Base-by-base conservation (phyloP, 805 yeast genomes). In the Wickerhamiella azyma region DNA sequence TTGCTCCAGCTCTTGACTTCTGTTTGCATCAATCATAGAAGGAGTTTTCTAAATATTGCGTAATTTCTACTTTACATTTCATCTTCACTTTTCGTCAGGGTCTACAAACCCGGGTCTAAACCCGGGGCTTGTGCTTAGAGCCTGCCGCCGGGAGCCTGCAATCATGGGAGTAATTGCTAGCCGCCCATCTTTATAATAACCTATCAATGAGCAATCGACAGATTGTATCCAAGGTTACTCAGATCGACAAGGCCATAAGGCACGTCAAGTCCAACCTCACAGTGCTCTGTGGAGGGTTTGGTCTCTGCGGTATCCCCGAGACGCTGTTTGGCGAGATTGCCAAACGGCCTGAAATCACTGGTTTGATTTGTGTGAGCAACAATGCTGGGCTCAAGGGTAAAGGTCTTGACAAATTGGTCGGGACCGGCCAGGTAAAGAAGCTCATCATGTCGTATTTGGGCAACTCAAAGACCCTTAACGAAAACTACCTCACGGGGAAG, bases 1-100 rank as follows among this genome's bases (percentile, higher is more conserved):
- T 11, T 59, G 48, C 49, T 77, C 81, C 14, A 81, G 65, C 54
- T 81, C 88, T 26, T 64, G 52, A 2, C 68, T 77, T 48, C 85
- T 63, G 54, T 74, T 59, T 2, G 56, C 43, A 55, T 79, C 85
- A 2, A 50, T 36, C 47, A 44, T 44, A 3, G n/a, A 14, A 14
- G 24, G 24, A 21, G n/a, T n/a, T 21, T 4, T 21, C 24, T 21
- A 21, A n/a, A 30, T 5, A 30, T 30, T 30, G 33, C 33, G 33
- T 30, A 30, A 30, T 30, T 30, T 14, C 24, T 7, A 21, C 6
- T 21, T 21, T 21, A 21, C 4, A 21, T 21, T 21, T 21, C 24
- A 7, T n/a, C n/a, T n/a, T n/a, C n/a, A n/a, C n/a, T n/a, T n/a
- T n/a, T n/a, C n/a, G n/a, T n/a, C n/a, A n/a, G n/a, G n/a, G n/a